Evolutionary conservation across 768 basidiomycete genomes (phyloP).

Genomic region (Chiua virens): DNA sequence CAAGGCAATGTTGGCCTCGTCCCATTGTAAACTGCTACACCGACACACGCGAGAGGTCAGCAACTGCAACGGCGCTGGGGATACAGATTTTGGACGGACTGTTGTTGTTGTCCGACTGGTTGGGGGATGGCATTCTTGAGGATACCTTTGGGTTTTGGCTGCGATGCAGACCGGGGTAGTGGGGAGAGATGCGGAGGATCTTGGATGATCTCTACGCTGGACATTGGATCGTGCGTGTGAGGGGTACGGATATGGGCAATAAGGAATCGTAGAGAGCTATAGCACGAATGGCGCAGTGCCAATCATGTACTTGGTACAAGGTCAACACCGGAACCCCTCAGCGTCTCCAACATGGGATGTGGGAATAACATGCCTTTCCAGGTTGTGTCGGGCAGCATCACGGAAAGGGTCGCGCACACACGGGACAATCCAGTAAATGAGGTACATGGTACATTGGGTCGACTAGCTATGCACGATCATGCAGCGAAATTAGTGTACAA

Average conservation of each 20-base stretch:
- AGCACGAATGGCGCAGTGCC: neutral
- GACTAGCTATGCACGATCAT: neutral
- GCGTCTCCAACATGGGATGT: constrained; percentile 8
- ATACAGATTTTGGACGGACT: constrained; percentile 44
- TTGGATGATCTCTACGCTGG: constrained; percentile 29
- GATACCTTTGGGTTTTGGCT: constrained; percentile 83
- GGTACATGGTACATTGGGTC: neutral
- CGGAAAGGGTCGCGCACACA: neutral
- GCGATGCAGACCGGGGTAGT: constrained; percentile 60
- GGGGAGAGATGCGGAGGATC: constrained; percentile 49
- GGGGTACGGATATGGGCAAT: neutral
- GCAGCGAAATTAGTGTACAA: constrained; percentile 3
- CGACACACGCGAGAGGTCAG: neutral
- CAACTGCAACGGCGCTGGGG: neutral
- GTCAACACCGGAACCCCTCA: constrained; percentile 11
- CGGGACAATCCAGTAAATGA: neutral
- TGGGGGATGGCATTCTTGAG: constrained; percentile 73
- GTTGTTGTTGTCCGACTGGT: constrained; percentile 40
- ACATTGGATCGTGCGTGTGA: constrained; percentile 17
- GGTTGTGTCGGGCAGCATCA: neutral
- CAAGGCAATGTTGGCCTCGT: constrained; percentile 88
- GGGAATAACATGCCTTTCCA: constrained; percentile 27
- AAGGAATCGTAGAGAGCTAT: neutral
- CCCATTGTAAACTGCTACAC: constrained; percentile 80
- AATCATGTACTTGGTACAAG: neutral